Base-by-base conservation (phyloP, 306 rosid genomes). In the Amphicarpaea edgeworthii region DNA sequence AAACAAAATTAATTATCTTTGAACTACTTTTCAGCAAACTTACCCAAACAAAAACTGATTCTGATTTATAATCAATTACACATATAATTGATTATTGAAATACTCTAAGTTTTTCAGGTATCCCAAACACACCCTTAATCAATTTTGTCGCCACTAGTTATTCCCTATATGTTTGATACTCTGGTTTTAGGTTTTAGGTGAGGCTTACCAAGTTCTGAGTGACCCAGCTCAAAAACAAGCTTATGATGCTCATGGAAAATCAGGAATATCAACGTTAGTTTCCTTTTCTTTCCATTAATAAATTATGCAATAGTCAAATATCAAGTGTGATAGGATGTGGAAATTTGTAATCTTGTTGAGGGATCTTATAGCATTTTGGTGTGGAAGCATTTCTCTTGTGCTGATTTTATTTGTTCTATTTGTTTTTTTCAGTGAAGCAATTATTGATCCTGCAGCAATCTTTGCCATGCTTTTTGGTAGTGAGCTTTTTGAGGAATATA, bases 391-490 rank as follows among this genome's bases (percentile, higher is more conserved):
- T 7, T 58, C 28, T 30, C 17, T 41, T 80, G 53, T 71, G 68
- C 79, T 76, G 66, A 83, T 79, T 50, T 58, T 64, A 42, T 21
- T 12, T 12, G 68, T 65, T 68, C 59, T 23, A 72, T 70, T 37
- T 41, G 24, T 60, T 72, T 45, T 15, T 77, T 82, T 77, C 93
- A 95, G 98, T 12, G 98, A 95, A 9, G 90, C 90, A 69, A 95
- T 95, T 80, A 95, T 95, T 73, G 98, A 95, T 69, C 98, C 98
- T 54, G 98, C 98, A 49, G 98, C 98, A 28, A 95, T 95, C 76
- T 95, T 95, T 68, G 98, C 98, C 11, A 95, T 95, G 98, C 97
- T 95, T 64, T 95, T 95, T 80, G 98, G 98, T 73, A 95, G 96
- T 84, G 98, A 95, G 84, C 97, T 95, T 81, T 95, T 95, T 86